Base-by-base conservation (phyloP, 2,329 filamentous ascomycete genomes). In the Parafenestella ontariensis region DNA sequence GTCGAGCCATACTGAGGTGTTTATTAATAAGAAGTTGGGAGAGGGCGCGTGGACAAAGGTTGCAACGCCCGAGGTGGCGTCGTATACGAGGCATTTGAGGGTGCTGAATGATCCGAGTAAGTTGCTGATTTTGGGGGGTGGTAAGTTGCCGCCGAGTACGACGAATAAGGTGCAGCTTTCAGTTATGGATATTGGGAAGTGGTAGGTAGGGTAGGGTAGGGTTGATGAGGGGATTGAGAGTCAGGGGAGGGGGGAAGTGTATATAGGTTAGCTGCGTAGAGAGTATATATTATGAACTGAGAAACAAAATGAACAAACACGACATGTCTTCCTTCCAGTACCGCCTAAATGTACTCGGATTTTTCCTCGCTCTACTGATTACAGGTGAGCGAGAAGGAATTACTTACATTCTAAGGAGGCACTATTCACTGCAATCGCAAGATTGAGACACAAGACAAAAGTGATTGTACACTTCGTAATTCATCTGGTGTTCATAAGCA, bases 41-140 rank as follows among this genome's bases (percentile, higher is more conserved):
- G 68, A 76, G 24, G 77, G 77, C 3, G 51, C 56, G 5, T 84
- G 82, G 82, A 76, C 70, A 29, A 80, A 78, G 64, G 69, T 82
- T 3, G 56, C 62, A 0, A 80, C 78, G 1, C 72, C 72, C 0
- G 77, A 79, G 56, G 65, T 62, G 5, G 67, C 62, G n/a, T 74
- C 73, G 44, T 84, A 84, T 63, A 80, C 81, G 1, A 69, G 82
- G 18, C 75, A 76, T 57, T 61, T 84, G 57, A 69, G 78, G 50
- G 76, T 83, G 4, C 59, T 83, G 58, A 68, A 75, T 18, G 74
- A 79, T 49, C 62, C 65, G 20, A 70, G 59, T 4, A 71, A 75
- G 58, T 46, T 81, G 52, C 49, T 80, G 52, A 76, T 80, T 37
- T 73, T 77, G 60, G 78, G 78, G 17, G 79, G 69, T 33, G 79